Conservation (phyloP, 1,139 yeast genomes). For the Protomyces macrosporus region DNA sequence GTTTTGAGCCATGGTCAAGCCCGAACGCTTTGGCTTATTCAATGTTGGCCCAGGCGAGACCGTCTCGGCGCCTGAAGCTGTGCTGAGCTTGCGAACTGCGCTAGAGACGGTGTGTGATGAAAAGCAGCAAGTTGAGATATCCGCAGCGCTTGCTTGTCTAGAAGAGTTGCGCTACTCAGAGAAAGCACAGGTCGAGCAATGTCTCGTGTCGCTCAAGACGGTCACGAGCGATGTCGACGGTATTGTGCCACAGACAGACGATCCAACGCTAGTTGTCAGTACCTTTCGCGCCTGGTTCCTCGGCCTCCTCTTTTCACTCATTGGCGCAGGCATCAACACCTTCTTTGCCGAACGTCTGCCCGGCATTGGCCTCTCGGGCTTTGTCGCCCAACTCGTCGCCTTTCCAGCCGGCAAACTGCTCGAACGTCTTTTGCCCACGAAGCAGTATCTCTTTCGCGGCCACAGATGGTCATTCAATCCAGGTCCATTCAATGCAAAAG, state of each 20-base stretch:
- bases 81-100: background rate
- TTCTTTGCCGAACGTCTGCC: slow-evolving; percentile 60
- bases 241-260: slow-evolving; percentile 59
- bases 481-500: slow-evolving; percentile 63
- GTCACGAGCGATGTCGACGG: slow-evolving; percentile 52
- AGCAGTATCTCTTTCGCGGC: slow-evolving; percentile 45
- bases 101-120: background rate
- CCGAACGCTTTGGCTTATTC: background rate
- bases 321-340: slow-evolving; percentile 58
- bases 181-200: background rate
- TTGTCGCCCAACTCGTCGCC: slow-evolving; percentile 50
- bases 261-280: slow-evolving; percentile 52
- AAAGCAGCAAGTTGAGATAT: background rate
- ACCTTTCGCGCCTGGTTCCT: slow-evolving; percentile 56
- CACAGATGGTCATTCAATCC: slow-evolving; percentile 47
- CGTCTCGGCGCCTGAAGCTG: background rate
- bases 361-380: slow-evolving; percentile 50
- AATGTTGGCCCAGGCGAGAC: background rate
- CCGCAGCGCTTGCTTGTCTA: background rate
- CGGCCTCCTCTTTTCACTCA: slow-evolving; percentile 52
- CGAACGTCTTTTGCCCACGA: slow-evolving; percentile 47
- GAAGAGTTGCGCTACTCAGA: background rate
- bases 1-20: background rate
- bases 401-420: slow-evolving; percentile 43
- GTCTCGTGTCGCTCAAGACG: slow-evolving; percentile 51